Conservation (phyloP, 2,329 filamentous ascomycete species). For the Colletotrichum costaricense region DNA sequence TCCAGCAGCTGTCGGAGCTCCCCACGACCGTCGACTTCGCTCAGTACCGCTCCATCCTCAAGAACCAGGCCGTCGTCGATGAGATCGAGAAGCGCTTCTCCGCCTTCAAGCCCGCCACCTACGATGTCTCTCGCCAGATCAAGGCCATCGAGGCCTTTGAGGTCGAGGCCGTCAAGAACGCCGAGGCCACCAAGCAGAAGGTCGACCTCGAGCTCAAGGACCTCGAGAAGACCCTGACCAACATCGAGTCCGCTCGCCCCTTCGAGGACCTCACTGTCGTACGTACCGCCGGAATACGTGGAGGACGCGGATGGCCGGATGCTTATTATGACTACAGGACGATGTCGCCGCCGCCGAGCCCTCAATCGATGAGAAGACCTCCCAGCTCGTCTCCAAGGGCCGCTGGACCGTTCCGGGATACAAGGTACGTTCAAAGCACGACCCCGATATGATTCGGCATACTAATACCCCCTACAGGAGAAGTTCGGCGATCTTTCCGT, state of each 20-base stretch:
- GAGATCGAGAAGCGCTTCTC: constrained; percentile 98
- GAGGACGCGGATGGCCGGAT: constrained; percentile 8
- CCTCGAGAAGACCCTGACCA: constrained; percentile 92
- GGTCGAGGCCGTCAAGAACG: constrained; percentile 95
- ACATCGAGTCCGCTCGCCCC: constrained; percentile 95
- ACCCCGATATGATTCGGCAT: constrained; percentile 4
- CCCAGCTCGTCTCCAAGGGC: constrained; percentile 94
- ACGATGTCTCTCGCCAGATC: constrained; percentile 93
- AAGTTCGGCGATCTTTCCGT: constrained; percentile 98
- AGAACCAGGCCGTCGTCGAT: constrained; percentile 95
- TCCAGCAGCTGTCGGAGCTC: constrained; percentile 85
- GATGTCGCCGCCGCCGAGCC: constrained; percentile 94
- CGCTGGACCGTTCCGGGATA: constrained; percentile 98
- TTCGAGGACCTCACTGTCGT: constrained; percentile 98
- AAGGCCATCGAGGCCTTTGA: constrained; percentile 99
- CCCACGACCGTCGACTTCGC: constrained; percentile 91
- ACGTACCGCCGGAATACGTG: constrained; percentile 59
- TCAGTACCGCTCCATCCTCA: constrained; percentile 90
- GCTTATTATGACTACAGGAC: constrained; percentile 69
- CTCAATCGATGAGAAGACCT: constrained; percentile 97
- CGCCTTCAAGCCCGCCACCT: constrained; percentile 90
- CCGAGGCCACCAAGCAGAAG: constrained; percentile 94
- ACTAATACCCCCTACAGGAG: constrained; percentile 77
- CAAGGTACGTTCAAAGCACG: constrained; percentile 75
- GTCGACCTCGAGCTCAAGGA: constrained; percentile 96